A percentile compares a stretch with the other conserved stretches of the same genome.
Evolutionary conservation across 306 rosid species (phyloP).

Genomic region (Acacia melanoxylon): DNA sequence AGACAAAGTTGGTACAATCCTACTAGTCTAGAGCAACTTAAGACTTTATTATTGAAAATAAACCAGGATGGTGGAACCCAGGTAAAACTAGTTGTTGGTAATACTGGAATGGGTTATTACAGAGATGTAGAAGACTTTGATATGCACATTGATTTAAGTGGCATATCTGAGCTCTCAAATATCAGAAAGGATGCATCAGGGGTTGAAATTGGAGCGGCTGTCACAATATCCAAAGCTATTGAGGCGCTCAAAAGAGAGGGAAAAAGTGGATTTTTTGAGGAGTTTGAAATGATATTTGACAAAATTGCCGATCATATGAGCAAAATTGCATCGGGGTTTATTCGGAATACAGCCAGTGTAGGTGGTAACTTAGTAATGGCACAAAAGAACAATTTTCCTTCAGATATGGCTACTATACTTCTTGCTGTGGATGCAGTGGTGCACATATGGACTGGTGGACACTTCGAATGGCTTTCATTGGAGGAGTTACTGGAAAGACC

Average conservation of each 20-base stretch:
- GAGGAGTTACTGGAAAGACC: slow-evolving; percentile 74
- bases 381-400: slow-evolving; percentile 78
- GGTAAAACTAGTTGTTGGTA: slow-evolving; percentile 65
- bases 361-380: slow-evolving; percentile 97
- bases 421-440: slow-evolving; percentile 75
- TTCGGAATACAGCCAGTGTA: slow-evolving; percentile 74
- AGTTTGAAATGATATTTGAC: slow-evolving; percentile 44
- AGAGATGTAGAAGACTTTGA: slow-evolving; percentile 58
- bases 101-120: slow-evolving; percentile 82
- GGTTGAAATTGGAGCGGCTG: slow-evolving; percentile 71
- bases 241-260: slow-evolving; percentile 45
- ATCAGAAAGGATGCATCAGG: slow-evolving; percentile 59
- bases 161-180: slow-evolving; percentile 57
- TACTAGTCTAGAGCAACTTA: slow-evolving; percentile 51
- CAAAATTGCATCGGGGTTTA: slow-evolving; percentile 68
- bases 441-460: slow-evolving; percentile 49
- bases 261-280: slow-evolving; percentile 32
- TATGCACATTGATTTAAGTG: slow-evolving; percentile 54
- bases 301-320: slow-evolving; percentile 70
- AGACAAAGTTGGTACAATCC: slow-evolving; percentile 64
- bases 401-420: slow-evolving; percentile 80
- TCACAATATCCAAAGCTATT: slow-evolving; percentile 67
- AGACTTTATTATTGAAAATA: slow-evolving; percentile 40
- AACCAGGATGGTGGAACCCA: slow-evolving; percentile 23
- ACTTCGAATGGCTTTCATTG: slow-evolving; percentile 54